Conservation (phyloP, 2,329 filamentous ascomycete genomes). For the Orbilia ellipsospora region DNA sequence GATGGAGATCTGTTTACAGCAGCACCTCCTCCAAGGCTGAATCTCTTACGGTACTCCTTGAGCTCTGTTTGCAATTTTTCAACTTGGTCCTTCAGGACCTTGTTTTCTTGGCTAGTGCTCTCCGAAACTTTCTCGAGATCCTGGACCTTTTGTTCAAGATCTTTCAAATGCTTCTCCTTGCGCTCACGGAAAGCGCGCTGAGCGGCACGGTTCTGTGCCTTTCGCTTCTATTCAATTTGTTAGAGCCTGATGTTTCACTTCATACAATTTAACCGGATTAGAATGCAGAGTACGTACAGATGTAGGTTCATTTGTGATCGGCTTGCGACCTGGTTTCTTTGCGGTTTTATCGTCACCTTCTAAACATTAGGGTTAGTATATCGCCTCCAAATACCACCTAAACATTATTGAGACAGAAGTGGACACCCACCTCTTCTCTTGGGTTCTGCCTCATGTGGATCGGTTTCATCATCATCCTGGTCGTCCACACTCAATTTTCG, state of each 20-base stretch:
- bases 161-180: slow-evolving; percentile 90
- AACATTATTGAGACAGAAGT: slow-evolving; percentile 47
- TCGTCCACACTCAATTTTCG: slow-evolving; percentile 63
- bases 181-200: slow-evolving; percentile 93
- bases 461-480: slow-evolving; percentile 57
- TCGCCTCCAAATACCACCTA: slow-evolving; percentile 32
- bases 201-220: slow-evolving; percentile 92
- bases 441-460: slow-evolving; percentile 59
- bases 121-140: slow-evolving; percentile 85
- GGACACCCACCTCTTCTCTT: slow-evolving; percentile 60
- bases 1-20: slow-evolving; percentile 62
- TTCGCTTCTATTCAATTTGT: slow-evolving; percentile 76
- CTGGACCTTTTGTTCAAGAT: slow-evolving; percentile 81
- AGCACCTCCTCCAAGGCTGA: slow-evolving; percentile 70
- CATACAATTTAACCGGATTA: neutral
- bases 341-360: slow-evolving; percentile 86
- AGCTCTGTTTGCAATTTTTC: slow-evolving; percentile 87
- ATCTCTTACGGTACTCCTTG: slow-evolving; percentile 86
- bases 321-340: slow-evolving; percentile 97
- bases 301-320: slow-evolving; percentile 92
- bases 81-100: slow-evolving; percentile 82
- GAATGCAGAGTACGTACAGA: slow-evolving; percentile 75
- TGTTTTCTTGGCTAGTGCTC: slow-evolving; percentile 85
- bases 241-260: slow-evolving; percentile 25
- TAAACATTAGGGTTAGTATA: slow-evolving; percentile 70